Evolutionary conservation across 176 grass and related monocot genomes (phyloP), one percentile per base, ranked within the genome.

Genomic region (Carex littledalei): DNA sequence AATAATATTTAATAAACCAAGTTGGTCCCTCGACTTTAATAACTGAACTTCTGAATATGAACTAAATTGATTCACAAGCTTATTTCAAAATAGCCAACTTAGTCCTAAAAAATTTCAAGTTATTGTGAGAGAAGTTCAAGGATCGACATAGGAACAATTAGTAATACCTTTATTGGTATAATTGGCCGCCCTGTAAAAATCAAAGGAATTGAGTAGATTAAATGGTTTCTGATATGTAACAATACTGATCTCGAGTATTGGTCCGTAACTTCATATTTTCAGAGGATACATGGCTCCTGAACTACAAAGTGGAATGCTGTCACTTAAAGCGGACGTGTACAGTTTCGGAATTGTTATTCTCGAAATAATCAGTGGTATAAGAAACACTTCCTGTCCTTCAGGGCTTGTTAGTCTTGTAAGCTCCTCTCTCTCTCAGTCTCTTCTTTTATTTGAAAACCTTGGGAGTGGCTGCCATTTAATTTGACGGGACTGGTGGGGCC

Each of bases 241-340:
- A n/a, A n/a, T n/a, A n/a, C n/a, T n/a, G n/a, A n/a, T n/a, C n/a
- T n/a, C n/a, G n/a, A n/a, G n/a, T n/a, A n/a, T n/a, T n/a, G n/a
- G n/a, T n/a, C n/a, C n/a, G n/a, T n/a, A n/a, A n/a, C n/a, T n/a
- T n/a, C n/a, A n/a, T n/a, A n/a, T n/a, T n/a, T n/a, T n/a, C n/a
- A n/a, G n/a, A n/a, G n/a, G n/a, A n/a, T n/a, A n/a, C 32, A 81
- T 81, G 0, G 79, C 79, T 43, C 79, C 79, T 21, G 79, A 81
- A 81, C 8, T 62, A 37, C 56, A 45, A 10, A n/a, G 10, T 20
- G 79, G 79, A 13, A 14, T 81, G 2, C 16, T 81, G 18, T 64
- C 79, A 21, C 37, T 32, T 14, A 81, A 81, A 64, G 22, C 7
- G 13, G 79, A 81, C 12, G 35, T 81, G 10, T 81, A 63, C 56